phyloP scores from a whole-genome alignment of 768 basidiomycete species.

The Amanita fuliginea region DNA sequence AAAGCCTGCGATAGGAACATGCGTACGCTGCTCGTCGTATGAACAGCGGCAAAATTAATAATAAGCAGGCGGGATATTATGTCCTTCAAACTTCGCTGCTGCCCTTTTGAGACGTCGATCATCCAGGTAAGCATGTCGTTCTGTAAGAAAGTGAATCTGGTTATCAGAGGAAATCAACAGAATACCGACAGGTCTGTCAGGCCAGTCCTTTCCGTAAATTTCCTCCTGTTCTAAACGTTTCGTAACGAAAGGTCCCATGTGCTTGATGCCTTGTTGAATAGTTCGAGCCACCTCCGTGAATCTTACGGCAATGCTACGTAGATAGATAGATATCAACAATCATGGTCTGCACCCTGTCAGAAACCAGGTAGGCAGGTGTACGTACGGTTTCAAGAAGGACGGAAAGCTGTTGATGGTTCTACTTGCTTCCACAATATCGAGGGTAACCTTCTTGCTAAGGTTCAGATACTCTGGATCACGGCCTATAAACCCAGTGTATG shows the following conservation, averaged over 20 bases:
- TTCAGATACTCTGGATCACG: not conserved
- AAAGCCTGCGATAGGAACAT: not conserved
- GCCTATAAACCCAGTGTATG: not conserved
- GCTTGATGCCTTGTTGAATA: not conserved
- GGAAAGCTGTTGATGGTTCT: constrained; percentile 15
- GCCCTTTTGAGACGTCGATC: not conserved
- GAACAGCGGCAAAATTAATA: not conserved
- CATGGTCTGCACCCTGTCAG: not conserved
- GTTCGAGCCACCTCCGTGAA: not conserved
- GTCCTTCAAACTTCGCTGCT: not conserved
- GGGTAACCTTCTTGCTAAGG: constrained; percentile 9
- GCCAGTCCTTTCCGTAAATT: no score
- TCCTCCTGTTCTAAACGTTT: no score
- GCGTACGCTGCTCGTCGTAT: not conserved
- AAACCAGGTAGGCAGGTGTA: not conserved
- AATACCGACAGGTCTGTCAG: no score
- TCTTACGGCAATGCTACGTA: constrained; percentile 9
- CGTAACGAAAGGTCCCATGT: not conserved
- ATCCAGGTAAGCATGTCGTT: not conserved
- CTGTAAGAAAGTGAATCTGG: not conserved
- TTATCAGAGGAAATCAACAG: not conserved
- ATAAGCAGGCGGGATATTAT: not conserved
- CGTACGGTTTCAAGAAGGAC: constrained; percentile 14
- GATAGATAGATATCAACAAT: not conserved
- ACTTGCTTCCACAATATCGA: constrained; percentile 10